Base-by-base conservation (phyloP, 2,329 filamentous ascomycete genomes). In the Neopestalotiopsis sp. region DNA sequence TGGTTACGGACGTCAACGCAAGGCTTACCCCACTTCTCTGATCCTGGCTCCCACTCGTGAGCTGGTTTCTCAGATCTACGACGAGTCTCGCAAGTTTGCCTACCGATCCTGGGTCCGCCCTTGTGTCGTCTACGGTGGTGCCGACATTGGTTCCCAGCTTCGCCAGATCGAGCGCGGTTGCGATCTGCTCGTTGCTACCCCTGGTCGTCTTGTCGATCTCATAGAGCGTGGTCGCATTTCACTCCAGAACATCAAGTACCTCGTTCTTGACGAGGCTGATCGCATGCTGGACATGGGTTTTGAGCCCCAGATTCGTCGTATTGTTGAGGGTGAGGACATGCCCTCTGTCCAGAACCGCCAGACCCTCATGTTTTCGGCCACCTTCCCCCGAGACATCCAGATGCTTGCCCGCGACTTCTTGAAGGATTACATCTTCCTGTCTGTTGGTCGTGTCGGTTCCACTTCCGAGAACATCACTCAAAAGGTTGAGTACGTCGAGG, bases 201-300 rank as follows among this genome's bases (percentile, higher is more conserved):
- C 96, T 68, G 96, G 96, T 84, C 94, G 96, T 91, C 89, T 99
- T 74, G 95, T 98, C 79, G 96, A 99, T 82, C 88, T 99, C 84
- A 97, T 99, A 79, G 96, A 98, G 88, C 94, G 96, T 88, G 96
- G 96, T 79, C 94, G 95, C 80, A 98, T 99, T 81, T 98, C 96
- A 59, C 91, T 99, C 68, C 90, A 91, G 83, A 98, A 97, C 89
- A 99, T 99, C 89, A 98, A 98, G 88, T 99, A 99, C 81, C 90
- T 99, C 71, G 94, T 99, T 76, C 93, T 99, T 67, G 96, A 99
- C 77, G 96, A 99, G 90, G 96, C 96, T 82, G 96, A 99, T 87
- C 96, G 96, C 82, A 99, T 99, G 96, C 89, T 99, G 88, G 96
- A 99, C 89, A 99, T 99, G 96, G 96, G 96, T 96, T 99, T 99